Evolutionary conservation across 2,329 filamentous ascomycete genomes (phyloP), one percentile per base, ranked within the genome.

Genomic region (Ceratocystis smalleyi): DNA sequence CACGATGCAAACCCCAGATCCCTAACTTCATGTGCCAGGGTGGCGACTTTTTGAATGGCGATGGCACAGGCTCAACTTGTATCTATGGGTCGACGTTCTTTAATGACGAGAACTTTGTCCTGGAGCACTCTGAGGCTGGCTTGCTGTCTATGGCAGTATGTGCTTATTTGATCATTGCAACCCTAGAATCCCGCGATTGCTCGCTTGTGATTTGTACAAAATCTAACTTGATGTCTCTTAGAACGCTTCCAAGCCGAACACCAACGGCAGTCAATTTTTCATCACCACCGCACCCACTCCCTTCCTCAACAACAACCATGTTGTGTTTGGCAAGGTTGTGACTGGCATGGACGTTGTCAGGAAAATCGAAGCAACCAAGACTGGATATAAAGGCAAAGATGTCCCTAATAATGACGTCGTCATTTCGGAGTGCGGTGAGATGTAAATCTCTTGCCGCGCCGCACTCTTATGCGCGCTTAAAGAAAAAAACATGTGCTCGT

Each of bases 11-110:
- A 55, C 22, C 63, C 10, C 55, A 95, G 89, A 96, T 96, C 74
- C 89, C 88, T 76, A 88, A 89, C 71, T 96, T 97, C 77, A 97
- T 97, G 92, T 88, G 94, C 71, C 94, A 99, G 75, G 92, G 92
- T 57, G 94, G 94, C 63, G 94, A 99, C 75, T 97, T 97, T 74
- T 78, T 96, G 67, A 91, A 96, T 71, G 89, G 91, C 62, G 89
- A 97, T 74, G 94, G 94, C 62, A 95, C 89, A 0, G 94, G 94
- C 7, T 91, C 86, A 59, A 87, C 86, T 10, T 88, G 83, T 69
- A 96, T 97, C 73, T 97, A 95, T 77, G 90, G 91, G 65, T 86
- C 83, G 61, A 85, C 87, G 70, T 82, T 84, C 57, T 97, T 97
- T 72, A 83, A 85, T 3, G 94, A 99, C 72, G 94, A 99, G 77